phyloP scores from a whole-genome alignment of 83 land plant species.

The Diphasiastrum complanatum region DNA sequence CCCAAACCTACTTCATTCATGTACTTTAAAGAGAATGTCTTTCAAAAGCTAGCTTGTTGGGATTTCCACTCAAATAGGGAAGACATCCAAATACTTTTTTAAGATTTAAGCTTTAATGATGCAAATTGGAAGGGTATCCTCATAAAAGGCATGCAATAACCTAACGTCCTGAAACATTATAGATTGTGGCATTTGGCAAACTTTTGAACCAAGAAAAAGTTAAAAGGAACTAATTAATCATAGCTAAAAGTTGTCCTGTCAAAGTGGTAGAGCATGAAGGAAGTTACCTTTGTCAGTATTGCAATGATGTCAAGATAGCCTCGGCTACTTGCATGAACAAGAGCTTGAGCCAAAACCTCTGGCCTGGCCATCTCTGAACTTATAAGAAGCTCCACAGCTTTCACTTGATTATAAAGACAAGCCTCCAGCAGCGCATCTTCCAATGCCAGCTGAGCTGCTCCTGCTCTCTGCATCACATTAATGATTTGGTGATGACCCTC shows the following conservation, averaged over 20 bases:
- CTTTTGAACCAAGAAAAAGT: too few relatives aligned
- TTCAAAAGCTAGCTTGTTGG: too few relatives aligned
- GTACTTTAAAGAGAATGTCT: too few relatives aligned
- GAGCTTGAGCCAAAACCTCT: constrained; percentile 49
- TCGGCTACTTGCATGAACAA: constrained; percentile 57
- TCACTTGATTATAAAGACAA: constrained; percentile 40
- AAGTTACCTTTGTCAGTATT: constrained; percentile 21
- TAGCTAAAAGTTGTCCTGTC: neutral
- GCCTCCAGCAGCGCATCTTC: constrained; percentile 87
- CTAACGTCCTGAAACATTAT: too few relatives aligned
- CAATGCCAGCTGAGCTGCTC: constrained; percentile 60
- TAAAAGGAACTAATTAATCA: neutral
- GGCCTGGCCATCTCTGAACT: constrained; percentile 52
- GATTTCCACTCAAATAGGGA: too few relatives aligned
- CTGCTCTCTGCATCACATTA: constrained; percentile 44
- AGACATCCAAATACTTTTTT: too few relatives aligned
- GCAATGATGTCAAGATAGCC: constrained; percentile 63
- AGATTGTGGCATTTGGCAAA: too few relatives aligned
- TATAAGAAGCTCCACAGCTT: constrained; percentile 51
- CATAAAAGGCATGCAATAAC: too few relatives aligned
- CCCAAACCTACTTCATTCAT: too few relatives aligned
- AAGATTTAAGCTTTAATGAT: too few relatives aligned
- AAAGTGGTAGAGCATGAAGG: neutral
- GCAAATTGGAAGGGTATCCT: too few relatives aligned
- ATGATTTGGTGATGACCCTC: constrained; percentile 50